Evolutionary conservation across 257 asterid genomes (phyloP).

Genomic region (Phtheirospermum japonicum): DNA sequence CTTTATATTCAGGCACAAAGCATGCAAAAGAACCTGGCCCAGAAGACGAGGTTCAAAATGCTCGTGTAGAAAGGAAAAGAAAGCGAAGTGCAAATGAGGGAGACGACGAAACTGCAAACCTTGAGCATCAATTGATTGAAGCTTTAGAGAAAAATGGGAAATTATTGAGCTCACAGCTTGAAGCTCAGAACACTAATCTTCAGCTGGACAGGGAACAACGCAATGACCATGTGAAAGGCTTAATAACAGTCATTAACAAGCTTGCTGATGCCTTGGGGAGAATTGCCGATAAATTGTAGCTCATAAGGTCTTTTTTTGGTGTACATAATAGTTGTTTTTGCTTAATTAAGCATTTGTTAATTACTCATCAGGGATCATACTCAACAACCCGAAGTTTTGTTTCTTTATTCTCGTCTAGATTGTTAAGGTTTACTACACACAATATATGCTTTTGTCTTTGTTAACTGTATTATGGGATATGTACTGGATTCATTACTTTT

Average conservation of each 20-base stretch:
- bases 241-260: constrained; percentile 65
- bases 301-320: constrained; percentile 19
- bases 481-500: too few species aligned
- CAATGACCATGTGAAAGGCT: constrained; percentile 55
- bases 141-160: constrained; percentile 75
- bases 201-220: constrained; percentile 75
- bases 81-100: constrained; percentile 44
- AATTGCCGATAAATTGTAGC: constrained; percentile 85
- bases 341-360: too few species aligned
- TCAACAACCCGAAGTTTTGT: too few species aligned
- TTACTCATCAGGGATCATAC: too few species aligned
- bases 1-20: constrained; percentile 46
- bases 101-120: constrained; percentile 39
- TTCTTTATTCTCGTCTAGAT: too few species aligned
- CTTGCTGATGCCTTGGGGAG: constrained; percentile 79
- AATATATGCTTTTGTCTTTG: too few species aligned
- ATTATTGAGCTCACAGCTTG: constrained; percentile 62
- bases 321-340: constrained; percentile 33
- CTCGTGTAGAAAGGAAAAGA: constrained; percentile 58
- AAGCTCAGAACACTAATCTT: constrained; percentile 60
- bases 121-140: constrained; percentile 49
- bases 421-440: too few species aligned
- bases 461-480: too few species aligned
- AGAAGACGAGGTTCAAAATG: constrained; percentile 39
- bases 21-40: constrained; percentile 45